Evolutionary conservation across 192 early-diverging fungal genomes (phyloP).

Genomic region (Coemansia aciculifera): DNA sequence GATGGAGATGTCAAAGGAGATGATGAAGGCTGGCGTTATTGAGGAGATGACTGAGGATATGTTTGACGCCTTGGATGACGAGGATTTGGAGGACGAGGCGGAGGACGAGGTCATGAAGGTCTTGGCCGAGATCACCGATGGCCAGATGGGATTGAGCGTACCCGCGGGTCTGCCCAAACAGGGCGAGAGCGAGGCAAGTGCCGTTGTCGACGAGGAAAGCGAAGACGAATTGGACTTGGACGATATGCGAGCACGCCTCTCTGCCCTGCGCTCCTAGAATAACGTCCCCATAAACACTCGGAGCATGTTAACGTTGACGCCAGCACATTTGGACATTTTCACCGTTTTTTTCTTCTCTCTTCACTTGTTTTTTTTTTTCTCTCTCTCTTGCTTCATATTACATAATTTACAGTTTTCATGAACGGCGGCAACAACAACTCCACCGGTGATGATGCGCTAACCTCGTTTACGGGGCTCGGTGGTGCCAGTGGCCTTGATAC

Average conservation of each 20-base stretch:
- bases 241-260: constrained; percentile 82
- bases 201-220: constrained; percentile 57
- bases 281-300: not conserved
- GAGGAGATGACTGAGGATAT: constrained; percentile 94
- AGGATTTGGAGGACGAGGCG: constrained; percentile 90
- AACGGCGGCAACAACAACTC: constrained; percentile 11
- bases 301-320: not conserved
- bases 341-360: not conserved
- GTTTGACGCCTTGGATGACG: constrained; percentile 84
- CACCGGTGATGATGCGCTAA: constrained; percentile 18
- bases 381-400: not conserved
- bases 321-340: not conserved
- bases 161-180: constrained; percentile 8
- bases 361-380: not conserved
- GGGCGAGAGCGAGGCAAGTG: constrained; percentile 16
- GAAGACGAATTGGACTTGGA: constrained; percentile 78
- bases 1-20: constrained; percentile 93
- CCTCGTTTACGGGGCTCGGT: constrained; percentile 37
- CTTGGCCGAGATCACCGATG: constrained; percentile 86
- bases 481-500: constrained; percentile 23
- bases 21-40: constrained; percentile 98
- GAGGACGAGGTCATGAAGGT: constrained; percentile 92
- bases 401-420: not conserved
- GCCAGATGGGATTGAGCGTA: constrained; percentile 39
- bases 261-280: constrained; percentile 68